Conservation (phyloP, 495 filamentous ascomycete species). For the Penicillium crystallinum region DNA sequence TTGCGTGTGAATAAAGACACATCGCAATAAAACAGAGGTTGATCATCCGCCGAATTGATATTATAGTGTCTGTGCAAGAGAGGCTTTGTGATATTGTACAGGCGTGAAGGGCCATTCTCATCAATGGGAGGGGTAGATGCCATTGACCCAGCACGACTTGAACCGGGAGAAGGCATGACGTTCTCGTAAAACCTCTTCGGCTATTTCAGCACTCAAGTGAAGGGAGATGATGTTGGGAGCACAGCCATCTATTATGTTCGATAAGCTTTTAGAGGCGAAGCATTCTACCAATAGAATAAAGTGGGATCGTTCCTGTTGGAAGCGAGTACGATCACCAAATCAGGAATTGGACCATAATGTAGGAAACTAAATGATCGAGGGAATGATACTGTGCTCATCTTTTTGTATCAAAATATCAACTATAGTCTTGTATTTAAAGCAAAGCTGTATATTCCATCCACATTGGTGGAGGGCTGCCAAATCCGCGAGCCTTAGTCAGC, state of each 20-base stretch:
- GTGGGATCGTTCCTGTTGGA: not conserved
- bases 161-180: slow-evolving; percentile 6
- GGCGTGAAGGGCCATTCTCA: not conserved
- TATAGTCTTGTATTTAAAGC: not conserved
- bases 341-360: not conserved
- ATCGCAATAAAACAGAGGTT: slow-evolving; percentile 9
- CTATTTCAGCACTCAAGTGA: not conserved
- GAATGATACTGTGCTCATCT: too few species aligned
- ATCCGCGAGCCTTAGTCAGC: slow-evolving; percentile 17
- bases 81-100: slow-evolving; percentile 9
- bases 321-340: not conserved
- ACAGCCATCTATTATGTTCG: not conserved
- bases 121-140: slow-evolving; percentile 3
- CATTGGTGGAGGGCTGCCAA: not conserved
- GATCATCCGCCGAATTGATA: slow-evolving; percentile 11
- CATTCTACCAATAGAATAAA: not conserved
- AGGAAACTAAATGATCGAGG: not conserved
- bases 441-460: not conserved
- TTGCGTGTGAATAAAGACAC: slow-evolving; percentile 12
- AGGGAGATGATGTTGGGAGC: not conserved
- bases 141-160: slow-evolving; percentile 4
- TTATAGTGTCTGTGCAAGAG: slow-evolving; percentile 16
- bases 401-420: not conserved
- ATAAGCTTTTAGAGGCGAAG: not conserved
- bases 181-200: not conserved